phyloP scores from a whole-genome alignment of 768 basidiomycete species.

The Mycena alexandri region DNA sequence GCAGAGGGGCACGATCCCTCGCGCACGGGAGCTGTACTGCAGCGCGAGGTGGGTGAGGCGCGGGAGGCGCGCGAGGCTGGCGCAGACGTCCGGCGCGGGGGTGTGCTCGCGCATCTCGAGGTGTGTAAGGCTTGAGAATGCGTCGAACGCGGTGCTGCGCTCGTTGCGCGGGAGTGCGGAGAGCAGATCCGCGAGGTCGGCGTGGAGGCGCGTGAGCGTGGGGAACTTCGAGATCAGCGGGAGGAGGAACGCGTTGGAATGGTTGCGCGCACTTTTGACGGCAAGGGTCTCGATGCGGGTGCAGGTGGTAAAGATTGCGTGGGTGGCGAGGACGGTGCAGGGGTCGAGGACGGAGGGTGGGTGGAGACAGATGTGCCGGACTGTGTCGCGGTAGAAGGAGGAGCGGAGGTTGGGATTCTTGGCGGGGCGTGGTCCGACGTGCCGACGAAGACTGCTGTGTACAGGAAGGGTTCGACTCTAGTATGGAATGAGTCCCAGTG shows the following conservation, averaged over 20 bases:
- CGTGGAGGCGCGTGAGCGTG: conserved; percentile 20
- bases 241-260: not conserved
- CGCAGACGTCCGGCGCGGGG: not conserved
- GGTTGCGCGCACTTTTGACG: not conserved
- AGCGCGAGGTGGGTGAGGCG: conserved; percentile 21
- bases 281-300: conserved; percentile 12
- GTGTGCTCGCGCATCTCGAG: conserved; percentile 17
- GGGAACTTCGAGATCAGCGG: not conserved
- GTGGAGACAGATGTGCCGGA: not conserved
- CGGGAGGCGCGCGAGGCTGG: conserved; percentile 10
- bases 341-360: not conserved
- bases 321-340: not conserved
- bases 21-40: conserved; percentile 1
- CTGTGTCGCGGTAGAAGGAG: conserved; percentile 9
- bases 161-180: not conserved
- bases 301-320: conserved; percentile 4
- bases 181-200: not conserved
- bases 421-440: not conserved
- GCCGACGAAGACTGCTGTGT: not conserved
- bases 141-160: not conserved
- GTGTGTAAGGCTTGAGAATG: conserved; percentile 10
- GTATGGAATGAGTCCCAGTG: not conserved
- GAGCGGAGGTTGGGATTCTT: not conserved
- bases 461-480: conserved; percentile 22
- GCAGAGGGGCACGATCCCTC: not conserved